A percentile compares a stretch with the other conserved stretches of the same genome.
Conservation (phyloP, 805 yeast species). For the Spathaspora sp. region DNA sequence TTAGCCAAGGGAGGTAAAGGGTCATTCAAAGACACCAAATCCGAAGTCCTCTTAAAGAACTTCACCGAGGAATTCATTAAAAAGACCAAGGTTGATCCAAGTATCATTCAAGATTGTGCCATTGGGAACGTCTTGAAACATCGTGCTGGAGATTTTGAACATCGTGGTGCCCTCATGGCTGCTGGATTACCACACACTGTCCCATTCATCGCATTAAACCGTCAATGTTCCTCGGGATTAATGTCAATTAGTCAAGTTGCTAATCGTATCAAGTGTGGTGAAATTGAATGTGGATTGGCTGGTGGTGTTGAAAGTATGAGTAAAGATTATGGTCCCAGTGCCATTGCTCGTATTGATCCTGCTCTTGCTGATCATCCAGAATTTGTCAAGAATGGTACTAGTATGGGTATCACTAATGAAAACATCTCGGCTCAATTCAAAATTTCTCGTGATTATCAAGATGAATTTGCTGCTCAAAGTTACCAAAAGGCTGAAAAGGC, state of each 20-base stretch:
- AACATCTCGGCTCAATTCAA: conserved; percentile 70
- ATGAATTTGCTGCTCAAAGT: conserved; percentile 83
- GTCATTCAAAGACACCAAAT: conserved; percentile 72
- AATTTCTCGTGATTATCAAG: conserved; percentile 71
- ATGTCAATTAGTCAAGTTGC: conserved; percentile 89
- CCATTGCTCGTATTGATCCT: conserved; percentile 50
- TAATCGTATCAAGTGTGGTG: conserved; percentile 80
- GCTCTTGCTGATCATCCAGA: conserved; percentile 33
- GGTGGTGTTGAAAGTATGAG: conserved; percentile 95
- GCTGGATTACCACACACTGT: conserved; percentile 83
- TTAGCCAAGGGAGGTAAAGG: conserved; percentile 87
- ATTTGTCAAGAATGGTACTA: conserved; percentile 69
- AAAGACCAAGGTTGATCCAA: conserved; percentile 45
- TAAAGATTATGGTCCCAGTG: conserved; percentile 79
- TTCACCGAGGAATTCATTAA: conserved; percentile 62
- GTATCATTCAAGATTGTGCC: conserved; percentile 73
- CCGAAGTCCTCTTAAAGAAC: conserved; percentile 72
- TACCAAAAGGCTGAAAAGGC: conserved; percentile 83
- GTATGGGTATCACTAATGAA: conserved; percentile 96
- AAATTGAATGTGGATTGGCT: conserved; percentile 87
- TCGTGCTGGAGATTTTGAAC: conserved; percentile 94
- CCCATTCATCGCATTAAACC: conserved; percentile 79
- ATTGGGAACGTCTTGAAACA: conserved; percentile 89
- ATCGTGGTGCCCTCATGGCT: conserved; percentile 84
- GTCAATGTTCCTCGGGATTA: conserved; percentile 94